Conservation (phyloP, 2,329 filamentous ascomycete species). For the Apiospora hydei region DNA sequence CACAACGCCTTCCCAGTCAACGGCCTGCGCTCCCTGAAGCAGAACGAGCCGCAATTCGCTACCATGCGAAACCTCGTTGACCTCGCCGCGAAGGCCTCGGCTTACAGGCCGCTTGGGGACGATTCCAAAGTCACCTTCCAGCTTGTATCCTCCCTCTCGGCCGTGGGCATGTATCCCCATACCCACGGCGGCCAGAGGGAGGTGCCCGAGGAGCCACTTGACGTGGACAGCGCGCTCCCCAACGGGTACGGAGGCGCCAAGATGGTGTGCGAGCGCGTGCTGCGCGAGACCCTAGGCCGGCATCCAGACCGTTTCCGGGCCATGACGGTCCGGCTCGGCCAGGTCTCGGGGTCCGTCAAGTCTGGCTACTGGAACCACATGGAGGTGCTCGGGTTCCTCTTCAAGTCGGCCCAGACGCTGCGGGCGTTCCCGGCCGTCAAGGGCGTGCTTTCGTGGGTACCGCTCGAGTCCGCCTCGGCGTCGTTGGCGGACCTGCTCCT, state of each 20-base stretch:
- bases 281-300: slow-evolving; percentile 53
- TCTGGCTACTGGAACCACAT: slow-evolving; percentile 62
- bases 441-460: slow-evolving; percentile 51
- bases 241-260: slow-evolving; percentile 61
- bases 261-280: slow-evolving; percentile 55
- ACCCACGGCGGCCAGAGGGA: slow-evolving; percentile 29
- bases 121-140: slow-evolving; percentile 45
- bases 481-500: slow-evolving; percentile 36
- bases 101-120: slow-evolving; percentile 17
- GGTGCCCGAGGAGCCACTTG: slow-evolving; percentile 52
- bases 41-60: slow-evolving; percentile 52
- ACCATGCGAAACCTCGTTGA: slow-evolving; percentile 55
- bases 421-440: slow-evolving; percentile 48
- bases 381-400: slow-evolving; percentile 57
- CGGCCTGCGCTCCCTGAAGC: slow-evolving; percentile 45
- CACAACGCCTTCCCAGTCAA: slow-evolving; percentile 62
- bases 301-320: slow-evolving; percentile 50
- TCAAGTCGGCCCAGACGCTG: slow-evolving; percentile 57
- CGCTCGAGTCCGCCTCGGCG: slow-evolving; percentile 47
- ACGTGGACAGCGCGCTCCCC: slow-evolving; percentile 48
- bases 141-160: slow-evolving; percentile 50
- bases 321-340: slow-evolving; percentile 54
- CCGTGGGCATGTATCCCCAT: slow-evolving; percentile 42
- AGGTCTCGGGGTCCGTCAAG: slow-evolving; percentile 57
- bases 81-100: slow-evolving; percentile 44